Conservation (phyloP, 2,329 filamentous ascomycete genomes). For the Botrytis medusae region DNA sequence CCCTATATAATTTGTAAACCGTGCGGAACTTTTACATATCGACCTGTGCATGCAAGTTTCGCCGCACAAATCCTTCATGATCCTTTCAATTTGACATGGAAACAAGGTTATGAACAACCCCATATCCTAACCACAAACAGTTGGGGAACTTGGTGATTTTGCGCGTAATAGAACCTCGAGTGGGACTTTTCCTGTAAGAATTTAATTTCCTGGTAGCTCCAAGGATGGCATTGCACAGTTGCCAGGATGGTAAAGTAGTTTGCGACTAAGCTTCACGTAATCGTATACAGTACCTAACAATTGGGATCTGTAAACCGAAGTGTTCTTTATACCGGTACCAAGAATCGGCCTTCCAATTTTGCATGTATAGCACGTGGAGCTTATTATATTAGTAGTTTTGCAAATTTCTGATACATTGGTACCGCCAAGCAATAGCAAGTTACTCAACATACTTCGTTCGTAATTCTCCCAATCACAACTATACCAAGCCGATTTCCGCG, state of each 20-base stretch:
- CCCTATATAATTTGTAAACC: neutral
- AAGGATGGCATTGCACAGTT: neutral
- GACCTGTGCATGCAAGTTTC: neutral
- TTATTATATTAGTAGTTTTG: neutral
- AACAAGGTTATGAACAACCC: neutral
- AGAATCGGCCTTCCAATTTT: neutral
- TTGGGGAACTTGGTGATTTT: neutral
- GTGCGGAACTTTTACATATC: neutral
- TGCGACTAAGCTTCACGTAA: slow-evolving; percentile 4
- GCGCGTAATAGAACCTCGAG: neutral
- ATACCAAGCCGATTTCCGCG: slow-evolving; percentile 1
- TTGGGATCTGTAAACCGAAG: neutral
- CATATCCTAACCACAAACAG: slow-evolving; percentile 3
- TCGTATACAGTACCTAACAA: neutral
- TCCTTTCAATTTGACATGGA: slow-evolving; percentile 5
- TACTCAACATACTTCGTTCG: slow-evolving; percentile 1
- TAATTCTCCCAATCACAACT: slow-evolving; percentile 15
- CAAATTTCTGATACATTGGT: slow-evolving; percentile 1
- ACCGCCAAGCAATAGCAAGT: neutral
- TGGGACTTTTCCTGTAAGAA: neutral
- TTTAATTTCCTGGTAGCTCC: neutral
- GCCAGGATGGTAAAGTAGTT: neutral
- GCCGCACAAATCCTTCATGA: slow-evolving; percentile 8
- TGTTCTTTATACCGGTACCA: neutral
- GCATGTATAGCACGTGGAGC: slow-evolving; percentile 1